A percentile compares a stretch with the other conserved stretches of the same genome.
These are phyloP conservation scores for Fraxinus sp. DNA, from an alignment of 305 asterid species.

Conservation along the genomic window DNA sequence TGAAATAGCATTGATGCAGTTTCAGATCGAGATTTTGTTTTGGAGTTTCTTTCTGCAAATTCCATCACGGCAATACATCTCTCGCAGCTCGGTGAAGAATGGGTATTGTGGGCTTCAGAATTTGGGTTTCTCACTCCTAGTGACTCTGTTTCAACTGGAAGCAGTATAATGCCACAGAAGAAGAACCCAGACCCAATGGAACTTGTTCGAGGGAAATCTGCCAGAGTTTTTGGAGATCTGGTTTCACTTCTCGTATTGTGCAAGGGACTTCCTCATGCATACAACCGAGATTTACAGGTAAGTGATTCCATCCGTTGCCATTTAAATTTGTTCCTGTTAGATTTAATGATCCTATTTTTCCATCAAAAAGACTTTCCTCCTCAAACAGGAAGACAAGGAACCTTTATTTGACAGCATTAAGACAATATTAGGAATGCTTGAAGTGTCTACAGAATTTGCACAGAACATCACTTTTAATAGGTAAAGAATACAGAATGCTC, in stretches of 20 bases:
- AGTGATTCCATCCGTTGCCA: not conserved
- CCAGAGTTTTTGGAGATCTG: slow-evolving; percentile 83
- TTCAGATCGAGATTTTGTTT: slow-evolving; percentile 93
- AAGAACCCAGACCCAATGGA: slow-evolving; percentile 99
- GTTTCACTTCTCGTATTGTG: slow-evolving; percentile 92
- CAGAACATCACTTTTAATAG: slow-evolving; percentile 67
- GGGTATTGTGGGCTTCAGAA: slow-evolving; percentile 99
- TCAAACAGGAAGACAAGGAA: slow-evolving; percentile 91
- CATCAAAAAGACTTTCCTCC: not conserved
- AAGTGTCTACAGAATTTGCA: slow-evolving; percentile 93
- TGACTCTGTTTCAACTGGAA: slow-evolving; percentile 96
- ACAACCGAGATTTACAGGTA: slow-evolving; percentile 97
- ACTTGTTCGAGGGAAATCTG: slow-evolving; percentile 97
- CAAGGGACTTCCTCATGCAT: slow-evolving; percentile 98
- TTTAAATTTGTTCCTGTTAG: not conserved
- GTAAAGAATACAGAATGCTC: slow-evolving; percentile 62
- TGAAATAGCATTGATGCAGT: slow-evolving; percentile 98
- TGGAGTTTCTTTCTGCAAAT: slow-evolving; percentile 87
- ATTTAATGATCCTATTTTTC: not conserved
- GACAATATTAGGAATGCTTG: slow-evolving; percentile 92
- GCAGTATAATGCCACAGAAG: slow-evolving; percentile 99
- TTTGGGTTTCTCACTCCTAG: slow-evolving; percentile 89
- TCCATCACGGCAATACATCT: slow-evolving; percentile 86
- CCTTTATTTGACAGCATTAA: slow-evolving; percentile 92
- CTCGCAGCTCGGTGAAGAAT: slow-evolving; percentile 98